Percentiles rank a stretch among this genome's conserved stretches.
phyloP scores from a whole-genome alignment of 2,329 filamentous ascomycete species.

The Diplocarpon mali region DNA sequence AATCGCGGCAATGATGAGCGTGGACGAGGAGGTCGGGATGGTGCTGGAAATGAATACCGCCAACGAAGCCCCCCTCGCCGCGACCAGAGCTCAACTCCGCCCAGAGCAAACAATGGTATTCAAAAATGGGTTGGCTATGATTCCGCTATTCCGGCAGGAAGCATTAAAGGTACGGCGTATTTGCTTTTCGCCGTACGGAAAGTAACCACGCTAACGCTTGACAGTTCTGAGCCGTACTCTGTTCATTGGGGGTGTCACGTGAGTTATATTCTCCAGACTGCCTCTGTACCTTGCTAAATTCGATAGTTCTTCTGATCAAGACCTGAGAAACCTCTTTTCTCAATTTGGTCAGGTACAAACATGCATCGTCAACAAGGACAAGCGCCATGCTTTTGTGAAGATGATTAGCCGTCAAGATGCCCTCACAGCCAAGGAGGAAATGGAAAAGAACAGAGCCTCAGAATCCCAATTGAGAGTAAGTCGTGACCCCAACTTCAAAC shows the following conservation, averaged over 20 bases:
- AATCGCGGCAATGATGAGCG: slow-evolving; percentile 47
- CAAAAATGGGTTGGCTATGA: slow-evolving; percentile 78
- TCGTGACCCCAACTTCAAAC: background rate
- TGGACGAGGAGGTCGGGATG: slow-evolving; percentile 37
- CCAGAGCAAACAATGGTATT: slow-evolving; percentile 32
- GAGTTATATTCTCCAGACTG: slow-evolving; percentile 32
- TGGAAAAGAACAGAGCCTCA: slow-evolving; percentile 67
- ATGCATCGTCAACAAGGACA: slow-evolving; percentile 96
- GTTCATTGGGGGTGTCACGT: slow-evolving; percentile 92
- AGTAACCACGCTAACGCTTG: slow-evolving; percentile 16
- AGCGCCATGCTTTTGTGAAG: slow-evolving; percentile 97
- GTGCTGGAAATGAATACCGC: slow-evolving; percentile 61
- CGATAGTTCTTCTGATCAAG: slow-evolving; percentile 61
- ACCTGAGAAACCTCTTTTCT: slow-evolving; percentile 70
- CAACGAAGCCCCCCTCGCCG: slow-evolving; percentile 75
- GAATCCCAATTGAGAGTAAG: slow-evolving; percentile 38
- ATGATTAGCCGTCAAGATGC: slow-evolving; percentile 89
- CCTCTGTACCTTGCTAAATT: slow-evolving; percentile 22
- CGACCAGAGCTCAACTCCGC: slow-evolving; percentile 50
- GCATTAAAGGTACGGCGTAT: slow-evolving; percentile 55
- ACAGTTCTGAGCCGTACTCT: slow-evolving; percentile 82
- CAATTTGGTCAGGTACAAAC: slow-evolving; percentile 85
- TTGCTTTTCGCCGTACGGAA: background rate
- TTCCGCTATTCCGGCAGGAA: slow-evolving; percentile 56
- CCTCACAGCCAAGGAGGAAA: slow-evolving; percentile 70